Evolutionary conservation across 78 protist genomes (phyloP).

Genomic region (Isochrysis galbana): DNA sequence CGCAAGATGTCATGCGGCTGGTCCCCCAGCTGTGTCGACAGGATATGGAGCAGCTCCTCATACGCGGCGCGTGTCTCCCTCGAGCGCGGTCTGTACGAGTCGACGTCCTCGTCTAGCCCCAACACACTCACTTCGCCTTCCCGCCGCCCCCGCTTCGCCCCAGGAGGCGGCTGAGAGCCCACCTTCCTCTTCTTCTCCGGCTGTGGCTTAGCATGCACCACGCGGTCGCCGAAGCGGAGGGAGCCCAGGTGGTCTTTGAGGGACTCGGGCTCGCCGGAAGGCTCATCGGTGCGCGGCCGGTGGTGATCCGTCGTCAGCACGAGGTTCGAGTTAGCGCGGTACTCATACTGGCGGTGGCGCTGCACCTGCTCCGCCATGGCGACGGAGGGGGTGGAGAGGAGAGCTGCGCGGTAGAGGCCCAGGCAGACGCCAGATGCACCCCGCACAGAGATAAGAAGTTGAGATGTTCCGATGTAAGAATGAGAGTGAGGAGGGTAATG

Average conservation of each 20-base stretch:
- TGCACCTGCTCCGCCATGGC: constrained; percentile 12
- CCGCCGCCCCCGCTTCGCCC: constrained; percentile 16
- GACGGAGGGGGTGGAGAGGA: too few species aligned
- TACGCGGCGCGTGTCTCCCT: constrained; percentile 67
- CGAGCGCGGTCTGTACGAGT: constrained; percentile 77
- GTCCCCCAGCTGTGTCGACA: constrained; percentile 62
- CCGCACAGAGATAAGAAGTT: too few species aligned
- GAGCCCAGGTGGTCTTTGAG: constrained; percentile 47
- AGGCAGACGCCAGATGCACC: too few species aligned
- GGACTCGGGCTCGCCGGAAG: constrained; percentile 78
- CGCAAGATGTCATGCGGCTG: constrained; percentile 76
- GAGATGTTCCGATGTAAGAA: too few species aligned
- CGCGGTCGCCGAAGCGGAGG: constrained; percentile 63
- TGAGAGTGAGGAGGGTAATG: too few species aligned
- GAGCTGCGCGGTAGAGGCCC: too few species aligned
- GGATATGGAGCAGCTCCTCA: constrained; percentile 62
- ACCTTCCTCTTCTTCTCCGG: neutral
- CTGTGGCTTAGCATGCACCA: constrained; percentile 33
- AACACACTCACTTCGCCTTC: constrained; percentile 42
- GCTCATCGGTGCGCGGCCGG: constrained; percentile 60
- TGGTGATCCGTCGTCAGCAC: constrained; percentile 39
- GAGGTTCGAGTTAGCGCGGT: constrained; percentile 55
- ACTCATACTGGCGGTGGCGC: constrained; percentile 34
- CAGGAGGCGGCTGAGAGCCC: neutral
- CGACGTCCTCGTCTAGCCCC: constrained; percentile 54